phyloP scores from a whole-genome alignment of 2,329 filamentous ascomycete species.

The Mycosphaerella arachidis region DNA sequence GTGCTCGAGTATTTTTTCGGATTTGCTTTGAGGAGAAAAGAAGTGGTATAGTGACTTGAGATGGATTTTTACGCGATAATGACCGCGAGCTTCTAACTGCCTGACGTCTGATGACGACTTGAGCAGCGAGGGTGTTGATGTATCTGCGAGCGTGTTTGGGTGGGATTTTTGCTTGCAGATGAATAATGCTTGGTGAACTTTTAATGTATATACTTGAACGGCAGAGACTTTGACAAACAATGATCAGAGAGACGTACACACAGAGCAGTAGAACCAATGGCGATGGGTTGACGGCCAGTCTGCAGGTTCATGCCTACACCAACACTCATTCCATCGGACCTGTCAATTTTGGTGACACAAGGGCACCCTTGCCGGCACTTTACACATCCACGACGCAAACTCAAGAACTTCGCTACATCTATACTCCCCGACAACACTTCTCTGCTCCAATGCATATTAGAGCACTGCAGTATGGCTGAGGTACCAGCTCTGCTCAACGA shows the following conservation, averaged over 20 bases:
- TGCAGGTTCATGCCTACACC: no score
- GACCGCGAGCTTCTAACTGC: background rate
- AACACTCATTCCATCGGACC: background rate
- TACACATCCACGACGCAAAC: background rate
- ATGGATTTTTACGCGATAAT: background rate
- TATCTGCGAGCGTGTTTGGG: background rate
- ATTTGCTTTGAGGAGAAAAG: background rate
- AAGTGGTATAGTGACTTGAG: background rate
- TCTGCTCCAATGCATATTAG: background rate
- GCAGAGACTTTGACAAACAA: background rate
- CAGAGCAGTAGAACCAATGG: no score
- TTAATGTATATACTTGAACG: slow-evolving; percentile 1
- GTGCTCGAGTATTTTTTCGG: slow-evolving; percentile 44
- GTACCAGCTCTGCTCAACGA: background rate
- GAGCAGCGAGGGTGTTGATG: background rate
- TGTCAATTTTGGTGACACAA: background rate
- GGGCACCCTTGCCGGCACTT: background rate
- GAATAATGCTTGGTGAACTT: background rate
- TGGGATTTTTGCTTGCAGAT: background rate
- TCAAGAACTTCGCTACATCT: background rate
- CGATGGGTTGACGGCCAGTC: no score
- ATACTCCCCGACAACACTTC: no score
- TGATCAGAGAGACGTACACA: no score
- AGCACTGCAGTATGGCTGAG: background rate
- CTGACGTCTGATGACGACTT: background rate